Evolutionary conservation across 2,329 filamentous ascomycete genomes (phyloP).

Genomic region (Cytospora leucostoma): DNA sequence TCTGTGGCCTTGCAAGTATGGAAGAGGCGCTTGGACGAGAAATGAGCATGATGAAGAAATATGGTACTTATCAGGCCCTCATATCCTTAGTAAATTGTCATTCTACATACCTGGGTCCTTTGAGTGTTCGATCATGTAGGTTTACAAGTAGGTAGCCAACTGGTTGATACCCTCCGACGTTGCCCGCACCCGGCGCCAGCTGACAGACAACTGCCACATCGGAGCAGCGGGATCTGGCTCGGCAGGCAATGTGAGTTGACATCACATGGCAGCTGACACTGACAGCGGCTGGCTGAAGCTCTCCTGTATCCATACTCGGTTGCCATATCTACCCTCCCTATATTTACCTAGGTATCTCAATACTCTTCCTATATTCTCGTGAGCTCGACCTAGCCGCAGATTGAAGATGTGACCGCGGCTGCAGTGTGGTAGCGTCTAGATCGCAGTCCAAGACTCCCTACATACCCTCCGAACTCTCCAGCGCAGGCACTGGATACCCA

Average conservation of each 20-base stretch:
- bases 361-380: neutral
- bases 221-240: neutral
- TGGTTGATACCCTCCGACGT: neutral
- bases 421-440: constrained; percentile 4
- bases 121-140: neutral
- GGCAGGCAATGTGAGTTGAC: constrained; percentile 6
- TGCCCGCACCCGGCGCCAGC: neutral
- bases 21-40: constrained; percentile 47
- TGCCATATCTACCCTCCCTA: no score
- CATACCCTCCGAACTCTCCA: neutral
- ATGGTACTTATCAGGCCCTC: no score
- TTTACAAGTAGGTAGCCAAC: neutral
- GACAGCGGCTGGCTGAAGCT: neutral
- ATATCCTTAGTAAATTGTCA: no score
- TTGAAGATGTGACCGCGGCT: constrained; percentile 14
- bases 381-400: neutral
- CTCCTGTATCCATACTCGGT: no score
- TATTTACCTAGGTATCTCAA: neutral
- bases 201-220: neutral
- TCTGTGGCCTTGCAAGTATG: constrained; percentile 47
- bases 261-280: constrained; percentile 4
- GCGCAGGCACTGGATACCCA: neutral
- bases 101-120: no score
- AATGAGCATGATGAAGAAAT: constrained; percentile 40
- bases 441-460: neutral